Evolutionary conservation across 2,329 filamentous ascomycete genomes (phyloP).

Genomic region (Fusarium concolor): DNA sequence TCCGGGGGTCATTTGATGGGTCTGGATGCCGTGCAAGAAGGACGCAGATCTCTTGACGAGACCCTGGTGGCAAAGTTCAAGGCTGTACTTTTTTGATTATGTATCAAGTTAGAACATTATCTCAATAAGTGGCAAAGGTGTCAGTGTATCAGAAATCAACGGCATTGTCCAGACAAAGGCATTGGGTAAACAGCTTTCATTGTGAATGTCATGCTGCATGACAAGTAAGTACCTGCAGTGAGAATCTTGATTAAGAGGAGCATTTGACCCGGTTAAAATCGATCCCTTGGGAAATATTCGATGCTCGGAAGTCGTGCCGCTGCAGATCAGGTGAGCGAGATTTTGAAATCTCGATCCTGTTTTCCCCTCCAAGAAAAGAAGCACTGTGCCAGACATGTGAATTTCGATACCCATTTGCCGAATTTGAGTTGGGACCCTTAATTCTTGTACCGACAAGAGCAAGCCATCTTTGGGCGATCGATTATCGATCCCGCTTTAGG

Average conservation of each 20-base stretch:
- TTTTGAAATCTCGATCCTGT: conserved; percentile 11
- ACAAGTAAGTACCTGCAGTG: neutral
- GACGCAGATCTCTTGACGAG: neutral
- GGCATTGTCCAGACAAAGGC: neutral
- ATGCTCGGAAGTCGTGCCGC: neutral
- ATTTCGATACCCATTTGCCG: conserved; percentile 3
- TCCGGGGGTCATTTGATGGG: neutral
- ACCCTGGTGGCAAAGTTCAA: conserved; percentile 13
- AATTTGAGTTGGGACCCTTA: conserved; percentile 13
- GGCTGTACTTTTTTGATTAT: conserved; percentile 11
- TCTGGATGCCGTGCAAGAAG: neutral
- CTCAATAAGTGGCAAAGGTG: conserved; percentile 20
- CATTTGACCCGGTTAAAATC: neutral
- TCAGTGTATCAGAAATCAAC: conserved; percentile 20
- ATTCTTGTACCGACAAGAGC: neutral
- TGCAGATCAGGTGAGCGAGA: neutral
- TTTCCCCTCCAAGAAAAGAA: neutral
- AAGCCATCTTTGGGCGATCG: conserved; percentile 7
- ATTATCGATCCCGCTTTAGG: conserved; percentile 2
- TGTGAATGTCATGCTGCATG: neutral
- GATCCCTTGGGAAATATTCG: neutral
- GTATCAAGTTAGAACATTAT: conserved; percentile 14
- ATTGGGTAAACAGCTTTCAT: neutral
- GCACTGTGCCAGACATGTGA: conserved; percentile 11
- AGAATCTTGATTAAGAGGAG: neutral